Evolutionary conservation across 2,329 filamentous ascomycete genomes (phyloP), one percentile per base, ranked within the genome.

Genomic region (Venturia oleaginea): DNA sequence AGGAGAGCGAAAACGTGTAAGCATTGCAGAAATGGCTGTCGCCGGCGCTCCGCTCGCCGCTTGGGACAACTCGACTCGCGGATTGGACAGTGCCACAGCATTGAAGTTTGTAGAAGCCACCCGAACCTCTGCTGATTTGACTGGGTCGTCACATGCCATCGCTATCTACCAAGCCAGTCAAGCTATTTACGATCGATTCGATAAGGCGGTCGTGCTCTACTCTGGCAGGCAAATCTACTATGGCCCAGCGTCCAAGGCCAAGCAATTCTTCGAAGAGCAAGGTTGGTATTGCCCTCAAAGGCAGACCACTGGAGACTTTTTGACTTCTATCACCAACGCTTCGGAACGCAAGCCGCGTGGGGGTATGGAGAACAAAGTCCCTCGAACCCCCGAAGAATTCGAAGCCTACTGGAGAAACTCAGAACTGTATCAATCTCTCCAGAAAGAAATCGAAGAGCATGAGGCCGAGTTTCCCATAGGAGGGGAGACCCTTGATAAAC

Each of bases 191-290:
- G 82, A 86, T 64, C 76, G 85, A 19, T 92, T 93, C 69, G 88
- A 93, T 75, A 92, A 92, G 72, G 84, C 84, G 0, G 80, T 86
- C 0, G 86, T 93, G 0, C 77, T 92, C 0, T 91, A 92, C 70
- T 37, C 43, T n/a, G 90, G 90, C 0, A 82, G 86, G 0, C 84
- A 92, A 70, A 92, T 92, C 67, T 93, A 85, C 76, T 92, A 87
- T 67, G 90, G 90, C 0, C 82, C 83, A 0, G 83, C 85, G 0
- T 71, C 70, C 6, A 72, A 78, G 2, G 89, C 89, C 0, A 86
- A 82, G 69, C 72, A 72, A 0, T 92, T 85, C 73, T 92, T 92
- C 66, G 83, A 86, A 69, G 76, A 81, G 15, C 84, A 88, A 74
- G 89, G 89, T 48, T 92, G 84, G 80, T 72, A 81, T 40, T 90